phyloP scores from a whole-genome alignment of 2,329 filamentous ascomycete species.

The Trichoderma arundinaceum region DNA sequence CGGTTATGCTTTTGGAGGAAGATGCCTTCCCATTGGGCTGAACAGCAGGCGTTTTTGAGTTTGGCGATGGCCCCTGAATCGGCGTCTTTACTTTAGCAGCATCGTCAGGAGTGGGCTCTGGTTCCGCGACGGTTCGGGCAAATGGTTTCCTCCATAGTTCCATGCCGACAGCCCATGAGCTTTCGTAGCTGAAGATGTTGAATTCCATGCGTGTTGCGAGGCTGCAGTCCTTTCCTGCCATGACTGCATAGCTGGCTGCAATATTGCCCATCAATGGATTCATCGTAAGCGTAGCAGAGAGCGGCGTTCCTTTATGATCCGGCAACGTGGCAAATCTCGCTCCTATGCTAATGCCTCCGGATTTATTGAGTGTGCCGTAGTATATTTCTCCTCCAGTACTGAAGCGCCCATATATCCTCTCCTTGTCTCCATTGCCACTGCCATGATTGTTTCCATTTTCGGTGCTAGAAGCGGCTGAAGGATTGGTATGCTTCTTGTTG shows the following conservation, averaged over 20 bases:
- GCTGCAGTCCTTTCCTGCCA: constrained; percentile 80
- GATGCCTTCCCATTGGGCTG: background rate
- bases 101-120: constrained; percentile 33
- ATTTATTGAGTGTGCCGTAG: constrained; percentile 94
- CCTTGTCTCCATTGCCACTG: constrained; percentile 49
- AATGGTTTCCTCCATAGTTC: constrained; percentile 82
- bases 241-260: constrained; percentile 88
- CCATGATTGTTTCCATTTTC: constrained; percentile 37
- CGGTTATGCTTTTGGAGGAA: background rate
- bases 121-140: constrained; percentile 46
- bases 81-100: background rate
- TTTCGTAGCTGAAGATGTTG: constrained; percentile 98
- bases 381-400: constrained; percentile 93
- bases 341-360: constrained; percentile 87
- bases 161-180: constrained; percentile 86
- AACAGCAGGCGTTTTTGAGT: background rate
- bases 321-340: constrained; percentile 88
- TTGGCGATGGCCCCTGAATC: background rate
- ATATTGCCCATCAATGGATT: constrained; percentile 95
- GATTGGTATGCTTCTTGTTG: constrained; percentile 15
- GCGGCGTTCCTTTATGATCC: constrained; percentile 79
- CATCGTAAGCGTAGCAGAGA: constrained; percentile 90
- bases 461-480: background rate
- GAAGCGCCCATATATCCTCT: constrained; percentile 78
- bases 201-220: constrained; percentile 93